A percentile compares a stretch with the other conserved stretches of the same genome.
Conservation (phyloP, 2,329 filamentous ascomycete genomes). For the Tolypocladium nubicola region DNA sequence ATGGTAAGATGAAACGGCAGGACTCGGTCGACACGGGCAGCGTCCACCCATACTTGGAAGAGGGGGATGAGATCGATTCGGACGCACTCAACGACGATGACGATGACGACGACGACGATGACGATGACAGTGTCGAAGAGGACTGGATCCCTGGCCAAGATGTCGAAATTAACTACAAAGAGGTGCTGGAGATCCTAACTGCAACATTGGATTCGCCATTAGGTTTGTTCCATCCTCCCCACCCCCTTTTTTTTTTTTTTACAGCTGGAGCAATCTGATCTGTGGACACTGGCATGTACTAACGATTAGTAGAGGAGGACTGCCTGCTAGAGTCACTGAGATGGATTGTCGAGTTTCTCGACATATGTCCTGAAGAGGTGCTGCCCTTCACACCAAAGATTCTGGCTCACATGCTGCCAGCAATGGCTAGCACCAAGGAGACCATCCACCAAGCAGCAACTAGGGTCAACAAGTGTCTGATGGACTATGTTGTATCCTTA, state of each 20-base stretch:
- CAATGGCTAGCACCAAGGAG: constrained; percentile 86
- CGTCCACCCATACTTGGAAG: constrained; percentile 44
- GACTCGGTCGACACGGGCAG: constrained; percentile 59
- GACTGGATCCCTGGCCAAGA: constrained; percentile 98
- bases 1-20: constrained; percentile 58
- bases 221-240: constrained; percentile 38
- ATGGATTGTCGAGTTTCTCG: constrained; percentile 94
- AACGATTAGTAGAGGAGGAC: constrained; percentile 58
- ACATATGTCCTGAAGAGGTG: constrained; percentile 95
- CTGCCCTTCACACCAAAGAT: constrained; percentile 89
- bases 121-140: constrained; percentile 55
- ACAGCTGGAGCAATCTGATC: background rate
- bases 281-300: background rate
- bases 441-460: constrained; percentile 80
- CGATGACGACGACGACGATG: background rate
- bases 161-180: constrained; percentile 85
- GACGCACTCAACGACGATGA: constrained; percentile 38
- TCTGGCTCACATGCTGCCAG: constrained; percentile 81
- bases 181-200: constrained; percentile 84
- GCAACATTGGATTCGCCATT: constrained; percentile 75
- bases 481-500: constrained; percentile 88
- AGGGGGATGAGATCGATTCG: constrained; percentile 50
- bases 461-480: constrained; percentile 79
- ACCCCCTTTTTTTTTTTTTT: background rate
- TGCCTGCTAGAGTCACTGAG: constrained; percentile 82